phyloP scores from a whole-genome alignment of 2,329 filamentous ascomycete species.

The Aspergillus spinulosporus region DNA sequence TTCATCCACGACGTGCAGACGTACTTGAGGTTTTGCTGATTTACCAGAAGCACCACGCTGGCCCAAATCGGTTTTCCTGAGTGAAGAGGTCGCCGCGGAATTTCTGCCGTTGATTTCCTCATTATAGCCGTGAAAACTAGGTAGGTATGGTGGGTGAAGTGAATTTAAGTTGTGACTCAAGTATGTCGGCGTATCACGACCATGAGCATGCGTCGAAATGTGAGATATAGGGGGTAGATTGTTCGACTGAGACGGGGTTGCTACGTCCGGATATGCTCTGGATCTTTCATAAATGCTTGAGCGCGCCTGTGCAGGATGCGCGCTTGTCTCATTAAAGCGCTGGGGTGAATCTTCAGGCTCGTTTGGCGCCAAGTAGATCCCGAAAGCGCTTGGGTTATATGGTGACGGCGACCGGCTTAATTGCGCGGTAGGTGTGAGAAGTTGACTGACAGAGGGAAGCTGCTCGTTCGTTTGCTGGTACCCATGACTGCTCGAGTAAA shows the following conservation, averaged over 20 bases:
- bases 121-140: conserved; percentile 23
- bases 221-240: conserved; percentile 36
- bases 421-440: conserved; percentile 37
- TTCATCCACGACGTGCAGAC: conserved; percentile 43
- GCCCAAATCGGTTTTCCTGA: conserved; percentile 7
- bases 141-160: conserved; percentile 22
- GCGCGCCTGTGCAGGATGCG: conserved; percentile 15
- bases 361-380: conserved; percentile 18
- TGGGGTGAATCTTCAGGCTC: conserved; percentile 23
- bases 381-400: conserved; percentile 28
- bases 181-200: conserved; percentile 24
- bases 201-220: conserved; percentile 27
- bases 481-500: conserved; percentile 16
- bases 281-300: conserved; percentile 11
- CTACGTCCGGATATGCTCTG: conserved; percentile 23
- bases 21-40: conserved; percentile 22
- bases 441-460: conserved; percentile 43
- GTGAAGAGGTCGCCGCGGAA: conserved; percentile 12
- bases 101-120: conserved; percentile 19
- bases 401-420: conserved; percentile 32
- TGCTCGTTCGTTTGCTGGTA: conserved; percentile 29
- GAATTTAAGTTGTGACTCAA: conserved; percentile 22
- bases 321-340: conserved; percentile 24
- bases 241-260: conserved; percentile 21
- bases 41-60: conserved; percentile 7